Base-by-base conservation (phyloP, 2,329 filamentous ascomycete species). In the Claviceps paspali region DNA sequence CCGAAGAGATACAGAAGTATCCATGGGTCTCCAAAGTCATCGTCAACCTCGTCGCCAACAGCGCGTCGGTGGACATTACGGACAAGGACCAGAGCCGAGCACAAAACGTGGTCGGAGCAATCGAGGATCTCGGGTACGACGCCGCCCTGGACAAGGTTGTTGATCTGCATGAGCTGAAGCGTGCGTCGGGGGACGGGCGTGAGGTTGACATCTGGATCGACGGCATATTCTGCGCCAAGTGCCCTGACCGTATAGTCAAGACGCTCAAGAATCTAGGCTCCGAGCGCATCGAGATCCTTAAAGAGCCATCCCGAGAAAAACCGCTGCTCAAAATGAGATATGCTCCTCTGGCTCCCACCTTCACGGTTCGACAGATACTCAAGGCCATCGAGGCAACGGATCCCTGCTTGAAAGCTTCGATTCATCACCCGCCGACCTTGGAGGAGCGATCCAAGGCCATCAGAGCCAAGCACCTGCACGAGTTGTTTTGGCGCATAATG, bases 361-460 rank as follows among this genome's bases (percentile, higher is more conserved):
- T 93, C 48, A 93, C 83, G 0, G 71, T 93, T 45, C 73, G 88
- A 34, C 69, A 73, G 6, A 82, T 95, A 29, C 62, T 92, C 10
- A 60, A 64, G 10, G 67, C 73, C 2, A 81, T 95, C 35, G 65
- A 74, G 38, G 67, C 67, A 5, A 66, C 73, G 5, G 80, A 93
- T 48, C 60, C 68, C 2, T 70, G 65, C 0, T 80, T 94, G 43
- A 62, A 61, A 19, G 73, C 79, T 1, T 75, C 70, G 2, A 71
- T 95, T 10, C 79, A 85, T 51, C 83, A 88, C 44, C 79, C 83
- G 0, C 82, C 82, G 0, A 86, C 79, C 0, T 68, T 94, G 4
- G 87, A 94, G 55, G 83, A 94, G 49, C 73, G 82, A 8, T 83
- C 85, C 3, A 74, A 73, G 44, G 63, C 67, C 28, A 83, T 94